These are phyloP conservation scores for Phytophthora syringae DNA, from an alignment of 352 stramenopile genomes.

Conservation along the genomic window DNA sequence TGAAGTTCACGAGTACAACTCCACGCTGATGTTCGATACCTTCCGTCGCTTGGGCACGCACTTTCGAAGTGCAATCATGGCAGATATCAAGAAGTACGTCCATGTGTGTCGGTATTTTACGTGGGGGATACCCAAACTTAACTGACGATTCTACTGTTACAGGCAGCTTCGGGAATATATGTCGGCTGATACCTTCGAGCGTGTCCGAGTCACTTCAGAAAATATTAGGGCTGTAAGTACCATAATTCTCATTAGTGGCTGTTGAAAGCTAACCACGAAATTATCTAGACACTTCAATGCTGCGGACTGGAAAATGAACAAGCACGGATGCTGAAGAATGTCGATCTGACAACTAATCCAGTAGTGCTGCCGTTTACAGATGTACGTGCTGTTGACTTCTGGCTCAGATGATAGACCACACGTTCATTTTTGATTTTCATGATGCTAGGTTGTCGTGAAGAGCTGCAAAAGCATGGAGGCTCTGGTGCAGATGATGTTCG, in stretches of 20 bases:
- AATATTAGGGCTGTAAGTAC: slow-evolving; percentile 46
- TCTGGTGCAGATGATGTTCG: slow-evolving; percentile 81
- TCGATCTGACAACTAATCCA: slow-evolving; percentile 49
- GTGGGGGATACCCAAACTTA: background rate
- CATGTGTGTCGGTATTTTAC: background rate
- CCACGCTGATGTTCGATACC: slow-evolving; percentile 65
- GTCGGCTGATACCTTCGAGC: slow-evolving; percentile 73
- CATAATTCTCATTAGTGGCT: background rate
- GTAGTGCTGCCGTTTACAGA: slow-evolving; percentile 73
- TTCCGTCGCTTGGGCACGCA: slow-evolving; percentile 66
- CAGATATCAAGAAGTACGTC: slow-evolving; percentile 67
- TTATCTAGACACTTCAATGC: slow-evolving; percentile 44
- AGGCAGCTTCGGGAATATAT: slow-evolving; percentile 75
- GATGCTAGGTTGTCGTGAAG: slow-evolving; percentile 57
- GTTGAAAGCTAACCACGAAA: background rate
- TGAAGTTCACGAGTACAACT: slow-evolving; percentile 82
- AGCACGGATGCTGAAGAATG: slow-evolving; percentile 62
- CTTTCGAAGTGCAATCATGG: slow-evolving; percentile 65
- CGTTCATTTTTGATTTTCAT: background rate
- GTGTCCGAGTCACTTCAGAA: slow-evolving; percentile 52
- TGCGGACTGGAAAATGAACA: slow-evolving; percentile 66
- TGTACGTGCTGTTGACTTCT: slow-evolving; percentile 20
- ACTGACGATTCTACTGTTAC: background rate
- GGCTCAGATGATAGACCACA: background rate
- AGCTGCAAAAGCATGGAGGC: slow-evolving; percentile 68